Percentiles rank a stretch among this genome's conserved stretches.
Conservation (phyloP, 2,329 filamentous ascomycete species). For the Bipolaris sorokiniana region DNA sequence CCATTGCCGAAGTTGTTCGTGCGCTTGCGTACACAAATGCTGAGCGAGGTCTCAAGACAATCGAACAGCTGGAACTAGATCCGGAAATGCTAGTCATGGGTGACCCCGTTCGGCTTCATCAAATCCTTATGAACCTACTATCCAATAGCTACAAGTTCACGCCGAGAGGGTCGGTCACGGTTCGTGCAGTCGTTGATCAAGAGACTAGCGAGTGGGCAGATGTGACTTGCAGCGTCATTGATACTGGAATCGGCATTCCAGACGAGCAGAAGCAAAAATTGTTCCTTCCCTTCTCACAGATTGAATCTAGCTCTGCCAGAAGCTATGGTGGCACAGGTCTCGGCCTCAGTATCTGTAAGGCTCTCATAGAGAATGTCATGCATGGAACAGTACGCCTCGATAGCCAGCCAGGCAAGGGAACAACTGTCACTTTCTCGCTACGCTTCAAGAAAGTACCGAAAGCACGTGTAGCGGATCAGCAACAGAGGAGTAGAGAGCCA, state of each 20-base stretch:
- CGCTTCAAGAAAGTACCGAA: slow-evolving; percentile 81
- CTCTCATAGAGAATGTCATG: slow-evolving; percentile 90
- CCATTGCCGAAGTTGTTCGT: slow-evolving; percentile 68
- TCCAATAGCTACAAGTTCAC: slow-evolving; percentile 96
- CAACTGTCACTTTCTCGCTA: slow-evolving; percentile 78
- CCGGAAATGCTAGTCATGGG: slow-evolving; percentile 60
- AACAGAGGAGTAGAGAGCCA: slow-evolving; percentile 50
- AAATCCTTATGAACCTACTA: slow-evolving; percentile 76
- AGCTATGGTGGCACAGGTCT: slow-evolving; percentile 93
- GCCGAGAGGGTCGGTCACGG: slow-evolving; percentile 82
- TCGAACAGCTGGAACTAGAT: slow-evolving; percentile 62
- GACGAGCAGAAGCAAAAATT: slow-evolving; percentile 81
- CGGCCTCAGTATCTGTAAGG: slow-evolving; percentile 92
- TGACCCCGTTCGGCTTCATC: slow-evolving; percentile 59
- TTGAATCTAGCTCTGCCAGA: slow-evolving; percentile 85
- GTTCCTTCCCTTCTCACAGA: slow-evolving; percentile 92
- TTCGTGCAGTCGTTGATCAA: slow-evolving; percentile 73
- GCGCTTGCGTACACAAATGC: slow-evolving; percentile 68
- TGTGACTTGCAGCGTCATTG: slow-evolving; percentile 83
- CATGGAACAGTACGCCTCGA: slow-evolving; percentile 83
- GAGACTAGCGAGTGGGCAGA: slow-evolving; percentile 74
- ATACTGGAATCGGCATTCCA: slow-evolving; percentile 91
- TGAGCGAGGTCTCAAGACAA: slow-evolving; percentile 64
- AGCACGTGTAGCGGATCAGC: slow-evolving; percentile 58
- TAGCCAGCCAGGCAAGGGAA: slow-evolving; percentile 74